Evolutionary conservation across 345 rosid genomes (phyloP), one percentile per base, ranked within the genome.

Genomic region (Murraya koenigii): DNA sequence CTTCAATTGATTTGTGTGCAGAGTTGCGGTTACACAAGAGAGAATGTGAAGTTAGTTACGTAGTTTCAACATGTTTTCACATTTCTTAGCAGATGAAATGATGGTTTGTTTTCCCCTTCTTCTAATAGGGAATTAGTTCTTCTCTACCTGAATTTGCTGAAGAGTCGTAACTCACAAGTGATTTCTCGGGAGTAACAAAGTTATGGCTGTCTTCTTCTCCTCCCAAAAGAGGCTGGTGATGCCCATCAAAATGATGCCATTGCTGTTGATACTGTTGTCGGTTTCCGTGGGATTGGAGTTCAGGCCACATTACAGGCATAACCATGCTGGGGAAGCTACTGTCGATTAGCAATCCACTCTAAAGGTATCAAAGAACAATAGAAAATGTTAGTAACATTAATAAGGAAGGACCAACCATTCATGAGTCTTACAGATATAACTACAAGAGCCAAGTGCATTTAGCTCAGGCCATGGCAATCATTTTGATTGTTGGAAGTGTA

Each of bases 251-350:
- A 58, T 84, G 88, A 54, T 84, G 88, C 94, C 93, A 93, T 79
- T 90, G 94, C 61, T 86, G 97, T 56, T 84, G 90, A 82, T 73
- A 89, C 11, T 87, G 91, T 80, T 90, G 97, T 85, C 90, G 74
- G 83, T 77, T 90, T 70, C 84, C 90, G 4, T 62, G 85, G 67
- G 71, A 83, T 78, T 84, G 89, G 71, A 83, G 84, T 75, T 90
- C 94, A 58, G 97, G 87, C 94, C 93, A 89, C 82, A 84, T 84
- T 22, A 81, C 75, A 79, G 95, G 97, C 90, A 87, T 82, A 63
- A 79, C 77, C 86, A 90, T 86, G 81, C 86, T 69, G 32, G 85
- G 82, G 74, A 89, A 90, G 86, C 85, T 90, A 76, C 90, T 79
- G 13, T 93, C 98, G 75, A 86, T 81, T 67, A 90, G 69, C 58